Evolutionary conservation across 768 basidiomycete species (phyloP).

Genomic region (Tricholoma bakamatsutake): DNA sequence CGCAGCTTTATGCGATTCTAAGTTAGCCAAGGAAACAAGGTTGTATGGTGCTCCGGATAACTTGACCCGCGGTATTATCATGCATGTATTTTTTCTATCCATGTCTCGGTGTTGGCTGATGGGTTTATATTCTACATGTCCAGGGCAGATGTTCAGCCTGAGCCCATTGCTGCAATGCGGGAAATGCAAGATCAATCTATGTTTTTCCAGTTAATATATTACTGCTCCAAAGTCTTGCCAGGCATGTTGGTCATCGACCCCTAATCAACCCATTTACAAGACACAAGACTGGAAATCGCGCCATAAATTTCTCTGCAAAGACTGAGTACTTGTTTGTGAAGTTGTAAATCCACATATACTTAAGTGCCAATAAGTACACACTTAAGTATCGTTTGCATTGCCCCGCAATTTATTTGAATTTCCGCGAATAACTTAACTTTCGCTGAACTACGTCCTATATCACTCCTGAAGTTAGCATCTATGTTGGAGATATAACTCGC

Average conservation of each 20-base stretch:
- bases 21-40: slow-evolving; percentile 24
- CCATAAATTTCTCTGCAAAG: slow-evolving; percentile 3
- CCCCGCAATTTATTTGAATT: background rate
- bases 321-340: background rate
- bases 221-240: slow-evolving; percentile 9
- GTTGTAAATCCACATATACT: too few species aligned
- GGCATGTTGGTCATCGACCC: slow-evolving; percentile 4
- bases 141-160: slow-evolving; percentile 9
- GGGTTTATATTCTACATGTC: slow-evolving; percentile 13
- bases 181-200: slow-evolving; percentile 18
- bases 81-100: background rate
- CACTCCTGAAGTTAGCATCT: background rate
- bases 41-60: slow-evolving; percentile 18
- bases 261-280: background rate
- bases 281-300: slow-evolving; percentile 5
- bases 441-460: too few species aligned
- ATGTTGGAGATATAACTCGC: background rate
- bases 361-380: too few species aligned
- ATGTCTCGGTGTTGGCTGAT: background rate
- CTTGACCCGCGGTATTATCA: slow-evolving; percentile 6
- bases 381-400: too few species aligned
- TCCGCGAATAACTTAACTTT: background rate
- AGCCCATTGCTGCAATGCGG: slow-evolving; percentile 18
- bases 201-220: slow-evolving; percentile 4
- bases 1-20: slow-evolving; percentile 27